Base-by-base conservation (phyloP, 352 stramenopile species). In the Pythium diclinum region DNA sequence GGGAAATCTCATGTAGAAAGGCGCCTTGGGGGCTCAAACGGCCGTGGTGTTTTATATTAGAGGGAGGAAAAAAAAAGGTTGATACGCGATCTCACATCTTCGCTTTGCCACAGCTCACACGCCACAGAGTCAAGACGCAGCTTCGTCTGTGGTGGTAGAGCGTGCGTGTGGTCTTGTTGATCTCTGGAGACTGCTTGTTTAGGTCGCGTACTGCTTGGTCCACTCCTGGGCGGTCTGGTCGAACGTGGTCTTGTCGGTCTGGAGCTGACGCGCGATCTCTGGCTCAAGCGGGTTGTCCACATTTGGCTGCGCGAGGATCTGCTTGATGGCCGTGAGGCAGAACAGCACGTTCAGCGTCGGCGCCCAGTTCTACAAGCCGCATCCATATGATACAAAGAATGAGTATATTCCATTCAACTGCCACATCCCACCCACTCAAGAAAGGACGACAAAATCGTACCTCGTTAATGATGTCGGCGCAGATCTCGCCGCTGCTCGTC, bases 221-320 rank as follows among this genome's bases (percentile, higher is more conserved):
- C 88, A 95, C 42, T 98, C 96, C 68, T 92, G 88, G 23, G 96
- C 96, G 32, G 79, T 97, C 67, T 96, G 92, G 65, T 95, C 79
- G 79, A 98, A 99, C 47, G 89, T 87, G 21, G 90, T 87, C 57
- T 91, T 94, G 73, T 98, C 96, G 60, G 96, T 94, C 63, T 92
- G 76, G 33, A 98, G 78, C 65, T 97, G 85, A 73, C 95, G 92
- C 19, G 95, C 97, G 78, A 99, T 98, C 34, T 97, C 91, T 5
- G 93, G 87, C 74, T 99, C 97, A 46, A 99, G 75, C 23, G 97
- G 96, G 85, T 98, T 98, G 85, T 99, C 95, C 64, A 84, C 84
- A 70, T 98, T 86, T 2, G 96, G 97, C 66, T 98, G 84, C 74
- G 95, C 84, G 53, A 99, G 73, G 71, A 99, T 97, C 74, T 97